Percentiles rank a stretch among this genome's conserved stretches.
Evolutionary conservation across 2,329 filamentous ascomycete species (phyloP).

Genomic region (Massarina eburnea): DNA sequence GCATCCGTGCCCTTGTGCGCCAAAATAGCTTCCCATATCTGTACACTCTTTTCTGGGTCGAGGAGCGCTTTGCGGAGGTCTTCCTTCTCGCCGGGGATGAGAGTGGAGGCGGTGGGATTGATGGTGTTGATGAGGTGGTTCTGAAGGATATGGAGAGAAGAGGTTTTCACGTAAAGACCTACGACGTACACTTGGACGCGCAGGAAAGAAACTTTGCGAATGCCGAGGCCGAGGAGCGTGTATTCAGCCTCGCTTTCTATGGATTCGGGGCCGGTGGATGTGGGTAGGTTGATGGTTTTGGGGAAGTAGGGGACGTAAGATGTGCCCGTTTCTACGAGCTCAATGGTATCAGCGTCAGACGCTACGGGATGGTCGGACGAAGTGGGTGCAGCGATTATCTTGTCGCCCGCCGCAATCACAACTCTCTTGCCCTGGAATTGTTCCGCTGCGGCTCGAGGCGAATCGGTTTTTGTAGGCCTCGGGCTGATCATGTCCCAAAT

Average conservation of each 20-base stretch:
- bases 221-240: conserved; percentile 82
- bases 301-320: conserved; percentile 79
- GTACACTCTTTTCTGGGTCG: conserved; percentile 68
- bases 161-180: conserved; percentile 84
- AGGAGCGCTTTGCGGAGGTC: conserved; percentile 68
- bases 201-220: conserved; percentile 87
- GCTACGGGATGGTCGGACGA: conserved; percentile 31
- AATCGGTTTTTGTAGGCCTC: conserved; percentile 31
- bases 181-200: conserved; percentile 92
- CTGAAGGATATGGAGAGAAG: conserved; percentile 81
- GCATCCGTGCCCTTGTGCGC: conserved; percentile 49
- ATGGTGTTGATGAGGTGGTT: conserved; percentile 73
- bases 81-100: conserved; percentile 81
- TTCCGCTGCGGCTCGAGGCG: conserved; percentile 33
- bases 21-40: conserved; percentile 74
- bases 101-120: conserved; percentile 75
- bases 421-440: conserved; percentile 58
- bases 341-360: conserved; percentile 58
- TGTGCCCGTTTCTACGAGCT: conserved; percentile 80
- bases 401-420: conserved; percentile 64
- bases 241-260: conserved; percentile 61
- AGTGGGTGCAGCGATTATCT: conserved; percentile 51
- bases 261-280: conserved; percentile 29
- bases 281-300: conserved; percentile 65
- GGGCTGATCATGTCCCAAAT: conserved; percentile 28